Conservation (phyloP, 495 filamentous ascomycete species). For the Astrothelium macrocarpum region DNA sequence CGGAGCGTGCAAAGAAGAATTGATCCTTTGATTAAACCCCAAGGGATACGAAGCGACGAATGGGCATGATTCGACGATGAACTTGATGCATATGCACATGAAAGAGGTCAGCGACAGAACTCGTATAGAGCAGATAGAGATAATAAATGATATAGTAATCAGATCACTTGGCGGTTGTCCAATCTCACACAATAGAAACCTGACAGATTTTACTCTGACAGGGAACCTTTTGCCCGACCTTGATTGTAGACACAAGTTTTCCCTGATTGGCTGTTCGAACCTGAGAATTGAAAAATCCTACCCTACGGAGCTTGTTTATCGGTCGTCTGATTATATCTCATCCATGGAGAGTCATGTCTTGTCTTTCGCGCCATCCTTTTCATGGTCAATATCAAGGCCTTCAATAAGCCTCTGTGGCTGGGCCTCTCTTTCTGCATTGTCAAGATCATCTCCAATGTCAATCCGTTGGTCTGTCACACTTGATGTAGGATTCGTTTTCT, state of each 20-base stretch:
- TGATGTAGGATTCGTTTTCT: slow-evolving; percentile 11
- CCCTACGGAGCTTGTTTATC: too few species aligned
- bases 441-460: not conserved
- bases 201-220: too few species aligned
- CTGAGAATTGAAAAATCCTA: too few species aligned
- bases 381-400: too few species aligned
- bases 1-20: slow-evolving; percentile 28
- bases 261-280: too few species aligned
- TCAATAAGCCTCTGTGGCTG: too few species aligned
- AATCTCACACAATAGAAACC: too few species aligned
- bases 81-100: not conserved
- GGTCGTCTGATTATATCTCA: too few species aligned
- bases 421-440: too few species aligned
- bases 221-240: too few species aligned
- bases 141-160: not conserved
- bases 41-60: not conserved
- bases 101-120: not conserved
- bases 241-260: too few species aligned
- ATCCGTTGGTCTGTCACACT: not conserved
- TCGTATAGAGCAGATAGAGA: not conserved
- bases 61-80: not conserved
- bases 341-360: not conserved
- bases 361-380: not conserved
- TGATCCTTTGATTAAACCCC: slow-evolving; percentile 6
- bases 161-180: too few species aligned